These are phyloP conservation scores for Fomitopsis serialis DNA, from an alignment of 768 basidiomycete genomes.

Conservation along the genomic window DNA sequence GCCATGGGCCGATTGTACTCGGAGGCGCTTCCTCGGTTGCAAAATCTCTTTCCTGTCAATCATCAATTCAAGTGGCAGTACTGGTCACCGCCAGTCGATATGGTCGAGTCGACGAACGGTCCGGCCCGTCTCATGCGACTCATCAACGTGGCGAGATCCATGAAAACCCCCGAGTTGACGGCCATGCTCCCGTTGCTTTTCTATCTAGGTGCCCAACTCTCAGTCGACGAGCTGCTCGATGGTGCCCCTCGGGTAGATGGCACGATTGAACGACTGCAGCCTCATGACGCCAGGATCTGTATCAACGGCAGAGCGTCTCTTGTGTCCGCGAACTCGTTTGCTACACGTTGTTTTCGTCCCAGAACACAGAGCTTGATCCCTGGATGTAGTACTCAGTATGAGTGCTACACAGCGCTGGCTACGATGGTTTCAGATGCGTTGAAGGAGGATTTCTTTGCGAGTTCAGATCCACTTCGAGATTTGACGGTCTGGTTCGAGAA, in stretches of 20 bases:
- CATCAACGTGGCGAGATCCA: neutral
- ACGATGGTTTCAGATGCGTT: too few species aligned
- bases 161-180: neutral
- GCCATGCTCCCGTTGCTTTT: conserved; percentile 13
- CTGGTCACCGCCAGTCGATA: too few species aligned
- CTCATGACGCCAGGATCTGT: conserved; percentile 4
- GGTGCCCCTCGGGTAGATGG: conserved; percentile 3
- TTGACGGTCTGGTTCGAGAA: too few species aligned
- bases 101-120: neutral
- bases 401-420: too few species aligned
- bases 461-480: too few species aligned
- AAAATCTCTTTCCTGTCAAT: too few species aligned
- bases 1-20: neutral
- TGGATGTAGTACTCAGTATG: too few species aligned
- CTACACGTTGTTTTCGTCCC: too few species aligned
- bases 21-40: neutral
- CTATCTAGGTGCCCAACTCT: conserved; percentile 15
- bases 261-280: conserved; percentile 3
- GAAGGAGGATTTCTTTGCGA: too few species aligned
- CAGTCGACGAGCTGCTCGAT: conserved; percentile 1
- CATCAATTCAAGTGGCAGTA: too few species aligned
- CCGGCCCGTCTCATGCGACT: neutral
- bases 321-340: neutral
- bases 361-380: too few species aligned
- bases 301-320: neutral